Evolutionary conservation across 441 rosid genomes (phyloP).

Genomic region (Melastoma candidum): DNA sequence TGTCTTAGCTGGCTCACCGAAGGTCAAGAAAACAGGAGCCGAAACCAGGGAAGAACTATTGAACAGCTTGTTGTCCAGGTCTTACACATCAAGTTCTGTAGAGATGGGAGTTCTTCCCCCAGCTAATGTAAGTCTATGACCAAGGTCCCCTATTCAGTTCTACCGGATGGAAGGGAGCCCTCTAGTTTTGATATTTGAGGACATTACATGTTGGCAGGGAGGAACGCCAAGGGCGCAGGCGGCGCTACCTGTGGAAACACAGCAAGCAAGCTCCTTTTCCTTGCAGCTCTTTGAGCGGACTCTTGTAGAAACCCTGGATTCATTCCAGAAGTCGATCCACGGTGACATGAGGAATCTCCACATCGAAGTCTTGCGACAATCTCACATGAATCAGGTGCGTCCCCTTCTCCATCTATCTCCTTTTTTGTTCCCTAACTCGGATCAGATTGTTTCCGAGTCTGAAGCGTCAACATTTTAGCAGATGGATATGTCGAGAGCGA

Average conservation of each 20-base stretch:
- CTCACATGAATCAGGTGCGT: constrained; percentile 80
- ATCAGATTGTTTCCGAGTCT: constrained; percentile 5
- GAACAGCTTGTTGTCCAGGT: constrained; percentile 51
- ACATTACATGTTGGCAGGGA: constrained; percentile 38
- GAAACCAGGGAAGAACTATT: constrained; percentile 68
- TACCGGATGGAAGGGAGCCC: constrained; percentile 1
- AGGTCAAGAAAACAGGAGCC: constrained; percentile 82
- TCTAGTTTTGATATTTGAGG: neutral
- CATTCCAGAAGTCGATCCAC: constrained; percentile 79
- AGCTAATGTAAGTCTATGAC: constrained; percentile 41
- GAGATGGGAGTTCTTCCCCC: constrained; percentile 41
- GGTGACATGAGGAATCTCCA: constrained; percentile 89
- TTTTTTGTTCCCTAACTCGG: neutral
- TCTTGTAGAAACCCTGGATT: constrained; percentile 73
- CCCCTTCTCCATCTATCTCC: neutral
- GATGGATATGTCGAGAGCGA: constrained; percentile 56
- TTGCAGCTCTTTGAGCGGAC: constrained; percentile 83
- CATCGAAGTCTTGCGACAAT: constrained; percentile 82
- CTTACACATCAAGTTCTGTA: constrained; percentile 32
- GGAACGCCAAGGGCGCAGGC: constrained; percentile 36
- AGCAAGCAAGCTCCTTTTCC: constrained; percentile 71
- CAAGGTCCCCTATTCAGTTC: neutral
- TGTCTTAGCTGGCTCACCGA: constrained; percentile 53
- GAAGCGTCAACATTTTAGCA: constrained; percentile 14
- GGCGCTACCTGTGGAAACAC: constrained; percentile 43